Evolutionary conservation across 2,329 filamentous ascomycete genomes (phyloP).

Genomic region (Talaromyces funiculosus): DNA sequence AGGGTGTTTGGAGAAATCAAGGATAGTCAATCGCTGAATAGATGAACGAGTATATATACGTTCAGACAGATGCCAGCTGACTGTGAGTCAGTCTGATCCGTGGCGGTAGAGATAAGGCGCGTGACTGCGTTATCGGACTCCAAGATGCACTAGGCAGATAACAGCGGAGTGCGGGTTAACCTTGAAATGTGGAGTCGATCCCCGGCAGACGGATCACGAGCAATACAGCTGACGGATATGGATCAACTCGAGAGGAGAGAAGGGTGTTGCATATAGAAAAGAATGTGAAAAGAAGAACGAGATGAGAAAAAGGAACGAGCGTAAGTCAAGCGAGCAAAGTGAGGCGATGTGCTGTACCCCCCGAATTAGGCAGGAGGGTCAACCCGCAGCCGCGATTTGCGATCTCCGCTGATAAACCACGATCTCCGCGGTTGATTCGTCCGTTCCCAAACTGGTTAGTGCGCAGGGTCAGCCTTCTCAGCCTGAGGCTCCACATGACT

Average conservation of each 20-base stretch:
- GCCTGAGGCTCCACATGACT: neutral
- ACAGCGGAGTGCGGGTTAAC: neutral
- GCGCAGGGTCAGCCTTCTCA: neutral
- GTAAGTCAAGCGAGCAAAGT: neutral
- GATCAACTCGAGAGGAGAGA: no score
- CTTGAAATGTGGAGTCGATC: constrained; percentile 2
- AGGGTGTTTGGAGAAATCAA: neutral
- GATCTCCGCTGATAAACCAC: neutral
- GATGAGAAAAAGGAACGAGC: neutral
- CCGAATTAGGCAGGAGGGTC: constrained; percentile 1
- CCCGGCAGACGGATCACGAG: no score
- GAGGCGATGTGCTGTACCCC: neutral
- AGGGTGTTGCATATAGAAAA: neutral
- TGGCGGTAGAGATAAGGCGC: neutral
- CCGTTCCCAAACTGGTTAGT: neutral
- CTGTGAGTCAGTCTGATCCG: neutral
- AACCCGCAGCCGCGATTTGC: neutral
- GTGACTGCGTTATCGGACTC: constrained; percentile 12
- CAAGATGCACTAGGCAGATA: constrained; percentile 2
- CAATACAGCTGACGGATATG: no score
- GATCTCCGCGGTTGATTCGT: neutral
- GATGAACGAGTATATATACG: neutral
- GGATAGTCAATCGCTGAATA: no score
- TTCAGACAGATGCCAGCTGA: neutral
- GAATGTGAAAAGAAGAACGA: neutral